Percentiles rank a stretch among this genome's conserved stretches.
phyloP scores from a whole-genome alignment of 345 rosid species.

The Erucastrum elatum region DNA sequence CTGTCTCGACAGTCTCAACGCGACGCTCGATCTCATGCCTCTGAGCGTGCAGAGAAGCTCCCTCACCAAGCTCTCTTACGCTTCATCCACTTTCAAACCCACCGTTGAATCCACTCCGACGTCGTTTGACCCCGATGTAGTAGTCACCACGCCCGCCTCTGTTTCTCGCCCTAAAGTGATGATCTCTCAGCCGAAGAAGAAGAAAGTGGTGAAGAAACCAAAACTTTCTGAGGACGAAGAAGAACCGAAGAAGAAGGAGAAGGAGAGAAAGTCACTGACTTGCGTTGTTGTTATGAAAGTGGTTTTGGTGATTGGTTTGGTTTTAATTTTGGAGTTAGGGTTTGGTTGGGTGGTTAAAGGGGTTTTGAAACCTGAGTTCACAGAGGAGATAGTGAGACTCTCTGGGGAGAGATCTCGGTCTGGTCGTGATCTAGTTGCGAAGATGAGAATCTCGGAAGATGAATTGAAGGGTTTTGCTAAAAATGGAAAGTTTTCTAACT shows the following conservation, averaged over 20 bases:
- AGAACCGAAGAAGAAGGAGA: constrained; percentile 32
- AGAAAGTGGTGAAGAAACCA: constrained; percentile 1
- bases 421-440: constrained; percentile 43
- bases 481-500: constrained; percentile 47
- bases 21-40: constrained; percentile 91
- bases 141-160: constrained; percentile 62
- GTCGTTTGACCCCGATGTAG: constrained; percentile 47
- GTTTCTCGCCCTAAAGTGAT: constrained; percentile 32
- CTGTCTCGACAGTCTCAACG: constrained; percentile 82
- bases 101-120: constrained; percentile 48
- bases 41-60: constrained; percentile 65
- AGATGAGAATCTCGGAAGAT: constrained; percentile 52
- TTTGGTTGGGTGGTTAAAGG: constrained; percentile 42
- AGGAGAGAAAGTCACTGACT: neutral
- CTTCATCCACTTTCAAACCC: constrained; percentile 25
- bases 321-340: constrained; percentile 50
- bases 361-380: constrained; percentile 47
- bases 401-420: constrained; percentile 51
- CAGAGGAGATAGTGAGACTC: constrained; percentile 48
- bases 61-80: constrained; percentile 57
- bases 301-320: constrained; percentile 32
- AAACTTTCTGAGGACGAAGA: neutral
- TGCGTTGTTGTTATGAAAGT: constrained; percentile 20
- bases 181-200: constrained; percentile 47
- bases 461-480: constrained; percentile 45